Evolutionary conservation across 768 basidiomycete genomes (phyloP).

Genomic region (Calocera viscosa): DNA sequence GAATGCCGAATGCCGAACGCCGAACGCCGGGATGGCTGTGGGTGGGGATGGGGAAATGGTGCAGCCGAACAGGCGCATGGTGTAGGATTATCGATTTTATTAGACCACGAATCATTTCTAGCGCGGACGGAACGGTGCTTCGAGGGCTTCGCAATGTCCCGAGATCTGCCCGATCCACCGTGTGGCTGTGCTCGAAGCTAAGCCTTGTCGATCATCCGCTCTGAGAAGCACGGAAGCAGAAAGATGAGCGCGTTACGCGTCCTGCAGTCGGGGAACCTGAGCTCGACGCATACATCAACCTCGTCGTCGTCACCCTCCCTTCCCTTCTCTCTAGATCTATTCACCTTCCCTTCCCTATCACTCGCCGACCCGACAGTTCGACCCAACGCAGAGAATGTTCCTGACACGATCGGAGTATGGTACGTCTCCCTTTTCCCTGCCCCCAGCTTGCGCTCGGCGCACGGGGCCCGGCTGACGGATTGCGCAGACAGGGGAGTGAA

Average conservation of each 20-base stretch:
- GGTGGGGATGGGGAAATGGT: too few relatives aligned
- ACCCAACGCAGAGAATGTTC: conserved; percentile 74
- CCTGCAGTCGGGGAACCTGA: background rate
- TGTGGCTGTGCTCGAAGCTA: background rate
- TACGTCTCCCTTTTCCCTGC: conserved; percentile 22
- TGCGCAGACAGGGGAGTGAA: conserved; percentile 90
- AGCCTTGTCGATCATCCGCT: background rate
- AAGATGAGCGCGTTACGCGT: background rate
- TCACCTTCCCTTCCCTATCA: background rate
- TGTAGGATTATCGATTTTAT: too few relatives aligned
- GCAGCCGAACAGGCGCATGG: too few relatives aligned
- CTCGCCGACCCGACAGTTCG: too few relatives aligned
- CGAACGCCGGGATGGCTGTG: too few relatives aligned
- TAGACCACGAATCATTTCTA: too few relatives aligned
- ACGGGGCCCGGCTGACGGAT: background rate
- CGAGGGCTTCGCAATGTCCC: too few relatives aligned
- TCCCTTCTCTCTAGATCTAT: too few relatives aligned
- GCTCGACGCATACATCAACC: background rate
- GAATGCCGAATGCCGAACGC: too few relatives aligned
- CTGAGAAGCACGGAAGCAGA: background rate
- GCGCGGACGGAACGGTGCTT: too few relatives aligned
- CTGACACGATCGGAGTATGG: conserved; percentile 94
- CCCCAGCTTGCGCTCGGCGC: background rate
- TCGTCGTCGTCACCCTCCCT: too few relatives aligned
- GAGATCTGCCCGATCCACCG: background rate